phyloP scores from a whole-genome alignment of 495 filamentous ascomycete genomes.

The Pyrenula aspistea region DNA sequence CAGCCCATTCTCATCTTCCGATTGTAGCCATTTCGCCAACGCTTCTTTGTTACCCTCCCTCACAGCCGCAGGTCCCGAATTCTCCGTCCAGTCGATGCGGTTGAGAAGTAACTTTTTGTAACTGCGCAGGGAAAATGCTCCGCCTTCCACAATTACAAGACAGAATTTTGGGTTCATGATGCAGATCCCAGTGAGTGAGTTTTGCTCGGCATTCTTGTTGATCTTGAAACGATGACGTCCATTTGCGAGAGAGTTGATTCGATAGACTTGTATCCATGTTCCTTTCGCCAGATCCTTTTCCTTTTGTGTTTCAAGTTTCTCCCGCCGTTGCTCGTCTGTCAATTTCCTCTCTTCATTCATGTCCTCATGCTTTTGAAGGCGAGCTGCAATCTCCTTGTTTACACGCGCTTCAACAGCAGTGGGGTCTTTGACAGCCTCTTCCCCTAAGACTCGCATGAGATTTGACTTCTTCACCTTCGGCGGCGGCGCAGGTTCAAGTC shows the following conservation, averaged over 20 bases:
- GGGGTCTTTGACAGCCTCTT: constrained; percentile 94
- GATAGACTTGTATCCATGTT: constrained; percentile 73
- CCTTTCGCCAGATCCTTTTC: constrained; percentile 81
- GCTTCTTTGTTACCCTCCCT: constrained; percentile 48
- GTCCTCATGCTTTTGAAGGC: constrained; percentile 59
- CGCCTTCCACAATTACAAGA: constrained; percentile 85
- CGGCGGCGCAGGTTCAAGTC: constrained; percentile 75
- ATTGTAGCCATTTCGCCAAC: constrained; percentile 57
- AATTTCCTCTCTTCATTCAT: constrained; percentile 82
- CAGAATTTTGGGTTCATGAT: constrained; percentile 81
- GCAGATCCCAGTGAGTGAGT: constrained; percentile 72
- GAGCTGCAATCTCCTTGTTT: constrained; percentile 78
- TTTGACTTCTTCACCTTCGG: constrained; percentile 95
- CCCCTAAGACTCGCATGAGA: constrained; percentile 93
- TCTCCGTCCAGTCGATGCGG: constrained; percentile 90
- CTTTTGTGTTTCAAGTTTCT: constrained; percentile 75
- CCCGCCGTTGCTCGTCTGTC: constrained; percentile 77
- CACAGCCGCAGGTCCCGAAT: constrained; percentile 53
- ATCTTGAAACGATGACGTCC: constrained; percentile 90
- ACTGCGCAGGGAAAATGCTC: constrained; percentile 60
- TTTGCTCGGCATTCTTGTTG: constrained; percentile 79
- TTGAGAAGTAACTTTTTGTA: constrained; percentile 89
- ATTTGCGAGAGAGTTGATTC: constrained; percentile 75
- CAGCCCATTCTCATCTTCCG: constrained; percentile 67
- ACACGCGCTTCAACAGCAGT: constrained; percentile 94